A percentile compares a stretch with the other conserved stretches of the same genome.
Conservation (phyloP, 2,329 filamentous ascomycete genomes). For the Trichoderma guizhouense region DNA sequence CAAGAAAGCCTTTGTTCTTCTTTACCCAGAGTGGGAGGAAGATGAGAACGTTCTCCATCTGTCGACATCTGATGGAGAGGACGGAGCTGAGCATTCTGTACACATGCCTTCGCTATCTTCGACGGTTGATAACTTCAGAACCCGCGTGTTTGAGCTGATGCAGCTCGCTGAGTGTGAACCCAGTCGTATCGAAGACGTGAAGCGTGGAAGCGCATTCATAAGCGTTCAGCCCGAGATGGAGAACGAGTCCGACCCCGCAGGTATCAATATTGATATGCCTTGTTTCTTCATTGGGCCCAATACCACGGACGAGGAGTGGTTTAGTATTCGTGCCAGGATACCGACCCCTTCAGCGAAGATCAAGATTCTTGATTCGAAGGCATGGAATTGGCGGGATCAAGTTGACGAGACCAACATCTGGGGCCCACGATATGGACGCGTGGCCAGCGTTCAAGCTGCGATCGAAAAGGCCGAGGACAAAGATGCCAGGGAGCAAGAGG, state of each 20-base stretch:
- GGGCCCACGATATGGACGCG: constrained; percentile 23
- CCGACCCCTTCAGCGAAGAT: constrained; percentile 17
- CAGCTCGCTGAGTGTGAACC: not conserved
- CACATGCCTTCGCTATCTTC: constrained; percentile 13
- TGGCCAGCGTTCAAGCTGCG: not conserved
- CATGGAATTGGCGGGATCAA: constrained; percentile 21
- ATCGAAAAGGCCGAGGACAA: not conserved
- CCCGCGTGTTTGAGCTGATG: constrained; percentile 11
- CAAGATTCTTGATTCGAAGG: constrained; percentile 4
- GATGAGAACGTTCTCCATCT: not conserved
- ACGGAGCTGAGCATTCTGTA: not conserved
- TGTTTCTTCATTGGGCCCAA: constrained; percentile 21
- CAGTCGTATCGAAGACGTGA: not conserved
- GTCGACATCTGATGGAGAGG: not conserved
- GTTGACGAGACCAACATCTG: constrained; percentile 24
- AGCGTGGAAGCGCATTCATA: not conserved
- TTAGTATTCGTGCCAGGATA: constrained; percentile 24
- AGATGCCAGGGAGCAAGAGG: not conserved
- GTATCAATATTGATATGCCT: constrained; percentile 16
- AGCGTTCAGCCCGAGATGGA: constrained; percentile 21
- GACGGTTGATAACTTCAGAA: not conserved
- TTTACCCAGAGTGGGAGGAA: constrained; percentile 13
- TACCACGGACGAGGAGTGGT: constrained; percentile 26
- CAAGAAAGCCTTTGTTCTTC: not conserved
- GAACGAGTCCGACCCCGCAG: not conserved